Conservation (phyloP, 2,329 filamentous ascomycete species). For the Aschersonia sp. region DNA sequence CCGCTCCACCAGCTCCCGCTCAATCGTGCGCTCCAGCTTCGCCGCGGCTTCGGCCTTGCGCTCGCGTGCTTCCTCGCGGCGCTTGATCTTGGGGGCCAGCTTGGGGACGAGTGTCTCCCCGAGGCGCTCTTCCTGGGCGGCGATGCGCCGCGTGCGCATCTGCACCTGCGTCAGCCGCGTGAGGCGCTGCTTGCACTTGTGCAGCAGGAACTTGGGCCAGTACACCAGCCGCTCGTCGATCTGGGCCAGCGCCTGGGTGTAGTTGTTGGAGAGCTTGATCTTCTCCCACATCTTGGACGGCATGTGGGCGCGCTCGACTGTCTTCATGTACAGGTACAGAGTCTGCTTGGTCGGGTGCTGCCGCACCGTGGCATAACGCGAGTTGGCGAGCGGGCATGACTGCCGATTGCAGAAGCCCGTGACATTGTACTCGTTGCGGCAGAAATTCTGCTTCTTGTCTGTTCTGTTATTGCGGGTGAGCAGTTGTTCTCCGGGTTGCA, state of each 20-base stretch:
- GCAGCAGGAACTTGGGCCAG: constrained; percentile 84
- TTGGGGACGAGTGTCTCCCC: constrained; percentile 82
- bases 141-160: constrained; percentile 64
- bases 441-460: constrained; percentile 82
- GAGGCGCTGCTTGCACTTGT: constrained; percentile 93
- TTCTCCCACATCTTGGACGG: constrained; percentile 91
- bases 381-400: constrained; percentile 82
- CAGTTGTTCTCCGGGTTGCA: not conserved
- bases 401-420: constrained; percentile 74
- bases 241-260: constrained; percentile 74
- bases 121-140: constrained; percentile 76
- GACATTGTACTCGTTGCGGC: constrained; percentile 86
- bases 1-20: constrained; percentile 84
- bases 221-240: constrained; percentile 79
- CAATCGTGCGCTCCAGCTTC: constrained; percentile 90
- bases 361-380: constrained; percentile 82
- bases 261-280: constrained; percentile 81
- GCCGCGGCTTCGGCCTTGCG: constrained; percentile 68
- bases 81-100: constrained; percentile 76
- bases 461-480: constrained; percentile 36
- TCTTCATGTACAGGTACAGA: constrained; percentile 95
- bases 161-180: constrained; percentile 86
- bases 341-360: constrained; percentile 66
- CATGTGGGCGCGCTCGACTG: constrained; percentile 73
- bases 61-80: constrained; percentile 61